These are phyloP conservation scores for Hymenoscyphus fraxineus DNA, from an alignment of 2,329 filamentous ascomycete species.

Conservation along the genomic window DNA sequence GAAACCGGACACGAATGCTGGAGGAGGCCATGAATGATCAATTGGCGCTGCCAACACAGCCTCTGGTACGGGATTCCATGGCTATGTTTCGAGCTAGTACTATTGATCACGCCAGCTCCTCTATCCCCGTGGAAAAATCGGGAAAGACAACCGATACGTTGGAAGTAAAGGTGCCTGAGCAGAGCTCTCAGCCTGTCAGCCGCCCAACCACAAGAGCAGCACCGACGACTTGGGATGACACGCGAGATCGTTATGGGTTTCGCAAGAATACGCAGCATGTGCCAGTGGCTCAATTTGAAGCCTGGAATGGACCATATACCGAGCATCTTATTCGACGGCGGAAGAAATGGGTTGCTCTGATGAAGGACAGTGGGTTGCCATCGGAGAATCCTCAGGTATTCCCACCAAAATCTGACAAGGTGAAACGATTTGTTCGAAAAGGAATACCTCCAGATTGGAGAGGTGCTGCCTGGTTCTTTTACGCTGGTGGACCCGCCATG, in stretches of 20 bases:
- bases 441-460: constrained; percentile 92
- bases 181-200: constrained; percentile 14
- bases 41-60: constrained; percentile 15
- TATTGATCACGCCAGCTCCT: constrained; percentile 1
- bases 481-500: constrained; percentile 80
- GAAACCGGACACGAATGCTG: constrained; percentile 20
- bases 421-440: constrained; percentile 87
- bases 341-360: constrained; percentile 76
- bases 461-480: constrained; percentile 96
- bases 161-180: constrained; percentile 18
- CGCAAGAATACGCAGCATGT: constrained; percentile 82
- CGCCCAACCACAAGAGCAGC: constrained; percentile 19
- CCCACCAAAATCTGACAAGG: constrained; percentile 73
- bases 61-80: constrained; percentile 38
- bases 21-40: constrained; percentile 29
- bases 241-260: constrained; percentile 84
- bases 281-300: constrained; percentile 71
- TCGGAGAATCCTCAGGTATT: constrained; percentile 72
- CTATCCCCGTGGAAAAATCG: constrained; percentile 12
- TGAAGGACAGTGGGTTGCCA: constrained; percentile 72
- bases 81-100: constrained; percentile 38
- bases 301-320: constrained; percentile 73
- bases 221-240: constrained; percentile 22
- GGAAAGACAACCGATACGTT: constrained; percentile 10
- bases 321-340: constrained; percentile 70